These are phyloP conservation scores for Tricholoma terreum DNA, from an alignment of 768 basidiomycete species.

Conservation along the genomic window DNA sequence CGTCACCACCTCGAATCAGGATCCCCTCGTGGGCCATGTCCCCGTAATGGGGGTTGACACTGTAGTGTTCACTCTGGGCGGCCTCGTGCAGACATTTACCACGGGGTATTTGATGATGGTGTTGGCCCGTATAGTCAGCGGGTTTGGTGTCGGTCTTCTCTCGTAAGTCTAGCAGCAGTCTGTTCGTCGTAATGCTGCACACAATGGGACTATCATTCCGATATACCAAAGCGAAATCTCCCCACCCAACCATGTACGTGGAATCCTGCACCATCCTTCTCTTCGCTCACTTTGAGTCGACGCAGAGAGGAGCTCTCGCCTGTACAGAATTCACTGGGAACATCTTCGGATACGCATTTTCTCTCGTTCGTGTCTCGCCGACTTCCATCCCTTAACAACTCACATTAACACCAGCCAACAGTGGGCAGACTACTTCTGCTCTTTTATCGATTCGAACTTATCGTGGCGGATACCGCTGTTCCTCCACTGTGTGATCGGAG, in stretches of 20 bases:
- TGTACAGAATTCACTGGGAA: slow-evolving; percentile 93
- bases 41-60: no score
- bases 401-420: no score
- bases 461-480: slow-evolving; percentile 85
- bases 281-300: slow-evolving; percentile 4
- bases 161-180: no score
- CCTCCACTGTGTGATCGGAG: slow-evolving; percentile 79
- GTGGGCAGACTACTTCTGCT: slow-evolving; percentile 93
- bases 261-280: neutral
- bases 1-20: no score
- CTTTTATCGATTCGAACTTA: slow-evolving; percentile 73
- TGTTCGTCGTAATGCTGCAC: no score
- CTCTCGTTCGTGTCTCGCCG: slow-evolving; percentile 66
- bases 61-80: slow-evolving; percentile 80
- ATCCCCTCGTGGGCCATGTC: no score
- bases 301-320: slow-evolving; percentile 84
- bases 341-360: slow-evolving; percentile 78
- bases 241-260: slow-evolving; percentile 73
- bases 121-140: slow-evolving; percentile 76
- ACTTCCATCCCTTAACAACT: neutral
- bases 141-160: slow-evolving; percentile 87
- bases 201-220: slow-evolving; percentile 74
- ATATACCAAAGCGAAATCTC: slow-evolving; percentile 92
- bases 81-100: slow-evolving; percentile 82
- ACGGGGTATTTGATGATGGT: slow-evolving; percentile 79